Evolutionary conservation across 345 rosid genomes (phyloP).

Genomic region (Euphorbia pulcherrima): DNA sequence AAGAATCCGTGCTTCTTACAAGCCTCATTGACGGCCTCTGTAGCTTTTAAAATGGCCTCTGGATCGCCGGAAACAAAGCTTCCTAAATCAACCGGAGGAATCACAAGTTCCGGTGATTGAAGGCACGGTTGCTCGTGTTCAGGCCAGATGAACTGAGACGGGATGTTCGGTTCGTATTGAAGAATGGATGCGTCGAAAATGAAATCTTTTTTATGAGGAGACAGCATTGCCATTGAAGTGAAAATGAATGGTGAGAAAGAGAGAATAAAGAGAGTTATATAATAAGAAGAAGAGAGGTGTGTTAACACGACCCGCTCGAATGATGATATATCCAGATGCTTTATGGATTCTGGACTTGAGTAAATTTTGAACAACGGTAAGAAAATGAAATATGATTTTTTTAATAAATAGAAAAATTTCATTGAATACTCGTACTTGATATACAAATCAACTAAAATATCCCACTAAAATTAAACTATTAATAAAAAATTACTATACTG

Average conservation of each 20-base stretch:
- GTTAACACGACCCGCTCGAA: too few relatives aligned
- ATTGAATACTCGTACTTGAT: too few relatives aligned
- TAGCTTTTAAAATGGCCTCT: conserved; percentile 35
- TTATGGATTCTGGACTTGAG: too few relatives aligned
- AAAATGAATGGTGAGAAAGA: neutral
- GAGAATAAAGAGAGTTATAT: too few relatives aligned
- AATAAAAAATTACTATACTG: too few relatives aligned
- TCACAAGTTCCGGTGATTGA: conserved; percentile 50
- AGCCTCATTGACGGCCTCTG: conserved; percentile 57
- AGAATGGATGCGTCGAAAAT: conserved; percentile 65
- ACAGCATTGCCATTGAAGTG: conserved; percentile 1
- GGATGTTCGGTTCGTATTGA: conserved; percentile 45
- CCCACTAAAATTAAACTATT: too few relatives aligned
- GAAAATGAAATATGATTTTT: neutral
- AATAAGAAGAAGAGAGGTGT: neutral
- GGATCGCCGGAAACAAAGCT: conserved; percentile 53
- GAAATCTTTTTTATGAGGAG: conserved; percentile 21
- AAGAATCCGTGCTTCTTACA: conserved; percentile 83
- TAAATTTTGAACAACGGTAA: too few relatives aligned
- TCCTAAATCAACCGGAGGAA: conserved; percentile 65
- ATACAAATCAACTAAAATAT: too few relatives aligned
- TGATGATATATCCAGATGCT: too few relatives aligned
- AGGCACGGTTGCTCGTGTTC: conserved; percentile 62
- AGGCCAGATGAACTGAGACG: conserved; percentile 85
- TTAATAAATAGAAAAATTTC: too few relatives aligned